A percentile compares a stretch with the other conserved stretches of the same genome.
Evolutionary conservation across 2,329 filamentous ascomycete genomes (phyloP).

Genomic region (Exophiala phaeomuriformis): DNA sequence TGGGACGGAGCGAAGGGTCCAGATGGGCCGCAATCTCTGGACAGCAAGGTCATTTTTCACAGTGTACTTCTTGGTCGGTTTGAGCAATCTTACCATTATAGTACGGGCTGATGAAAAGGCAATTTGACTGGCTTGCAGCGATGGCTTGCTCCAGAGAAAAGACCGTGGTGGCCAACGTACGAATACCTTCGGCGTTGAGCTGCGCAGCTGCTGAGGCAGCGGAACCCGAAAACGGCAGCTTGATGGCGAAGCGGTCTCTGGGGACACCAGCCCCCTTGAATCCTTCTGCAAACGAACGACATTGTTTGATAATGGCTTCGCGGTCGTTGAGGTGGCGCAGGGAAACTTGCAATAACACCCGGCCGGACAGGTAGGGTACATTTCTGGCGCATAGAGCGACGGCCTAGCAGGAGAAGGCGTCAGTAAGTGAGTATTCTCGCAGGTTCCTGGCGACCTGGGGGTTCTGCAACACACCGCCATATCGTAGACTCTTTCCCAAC

Average conservation of each 20-base stretch:
- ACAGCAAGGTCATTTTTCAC: not conserved
- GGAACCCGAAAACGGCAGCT: slow-evolving; percentile 6
- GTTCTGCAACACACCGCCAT: not conserved
- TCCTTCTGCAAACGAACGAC: not conserved
- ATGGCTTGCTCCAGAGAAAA: slow-evolving; percentile 56
- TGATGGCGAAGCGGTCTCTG: slow-evolving; percentile 11
- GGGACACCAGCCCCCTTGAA: slow-evolving; percentile 3
- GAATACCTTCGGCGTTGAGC: slow-evolving; percentile 38
- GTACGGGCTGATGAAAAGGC: slow-evolving; percentile 55
- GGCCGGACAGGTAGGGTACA: slow-evolving; percentile 1
- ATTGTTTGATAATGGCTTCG: slow-evolving; percentile 1
- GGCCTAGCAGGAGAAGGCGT: not conserved
- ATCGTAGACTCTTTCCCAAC: slow-evolving; percentile 1
- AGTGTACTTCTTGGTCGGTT: not conserved
- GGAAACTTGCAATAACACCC: slow-evolving; percentile 2
- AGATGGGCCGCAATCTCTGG: slow-evolving; percentile 2
- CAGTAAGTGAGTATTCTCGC: not conserved
- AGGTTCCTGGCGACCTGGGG: too few relatives aligned
- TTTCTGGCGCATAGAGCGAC: slow-evolving; percentile 1
- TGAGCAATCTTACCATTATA: slow-evolving; percentile 4
- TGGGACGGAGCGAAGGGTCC: slow-evolving; percentile 1
- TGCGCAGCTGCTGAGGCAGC: slow-evolving; percentile 1
- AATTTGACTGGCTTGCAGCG: slow-evolving; percentile 51
- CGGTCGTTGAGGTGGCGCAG: not conserved
- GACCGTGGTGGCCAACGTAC: slow-evolving; percentile 56